phyloP scores from a whole-genome alignment of 78 protist genomes.

The Dictyostelium intermedium region DNA sequence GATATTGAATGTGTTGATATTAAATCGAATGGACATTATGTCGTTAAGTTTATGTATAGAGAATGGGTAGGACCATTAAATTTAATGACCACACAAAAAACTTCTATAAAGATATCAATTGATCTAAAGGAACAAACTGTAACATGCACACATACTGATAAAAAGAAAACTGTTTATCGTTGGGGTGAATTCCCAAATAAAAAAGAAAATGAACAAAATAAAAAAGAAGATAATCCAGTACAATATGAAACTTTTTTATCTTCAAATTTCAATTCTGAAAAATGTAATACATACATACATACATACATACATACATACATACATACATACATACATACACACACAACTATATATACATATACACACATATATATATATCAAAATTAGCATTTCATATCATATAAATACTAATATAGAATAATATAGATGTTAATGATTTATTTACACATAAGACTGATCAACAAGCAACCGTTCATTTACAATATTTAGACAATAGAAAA shows the following conservation, averaged over 20 bases:
- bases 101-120: slow-evolving; percentile 49
- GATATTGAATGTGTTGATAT: slow-evolving; percentile 75
- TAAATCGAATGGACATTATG: slow-evolving; percentile 46
- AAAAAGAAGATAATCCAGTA: slow-evolving; percentile 44
- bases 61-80: slow-evolving; percentile 68
- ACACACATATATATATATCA: no score
- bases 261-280: slow-evolving; percentile 7
- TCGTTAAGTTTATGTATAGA: slow-evolving; percentile 65
- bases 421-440: slow-evolving; percentile 58
- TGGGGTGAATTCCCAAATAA: slow-evolving; percentile 15
- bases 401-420: neutral
- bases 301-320: no score
- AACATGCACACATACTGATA: slow-evolving; percentile 66
- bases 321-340: no score
- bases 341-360: no score
- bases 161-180: slow-evolving; percentile 64
- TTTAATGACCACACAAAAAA: slow-evolving; percentile 14
- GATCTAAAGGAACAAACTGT: slow-evolving; percentile 40
- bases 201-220: slow-evolving; percentile 1
- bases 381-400: no score
- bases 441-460: slow-evolving; percentile 27
- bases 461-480: slow-evolving; percentile 28
- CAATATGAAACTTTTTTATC: slow-evolving; percentile 37
- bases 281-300: slow-evolving; percentile 4
- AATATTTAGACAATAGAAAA: slow-evolving; percentile 54